phyloP scores from a whole-genome alignment of 2,329 filamentous ascomycete species.

The Fusarium sp. region DNA sequence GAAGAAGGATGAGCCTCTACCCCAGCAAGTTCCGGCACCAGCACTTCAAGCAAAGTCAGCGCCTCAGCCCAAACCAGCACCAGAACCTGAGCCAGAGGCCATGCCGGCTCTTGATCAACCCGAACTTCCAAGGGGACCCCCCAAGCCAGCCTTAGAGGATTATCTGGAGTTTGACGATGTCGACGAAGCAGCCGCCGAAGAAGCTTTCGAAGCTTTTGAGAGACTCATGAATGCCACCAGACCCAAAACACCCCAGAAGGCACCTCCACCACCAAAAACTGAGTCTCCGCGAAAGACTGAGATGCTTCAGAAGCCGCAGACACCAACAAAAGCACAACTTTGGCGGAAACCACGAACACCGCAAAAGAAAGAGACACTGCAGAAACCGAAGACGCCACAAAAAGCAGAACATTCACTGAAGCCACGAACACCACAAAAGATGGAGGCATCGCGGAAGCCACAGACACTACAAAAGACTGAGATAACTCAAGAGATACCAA shows the following conservation, averaged over 20 bases:
- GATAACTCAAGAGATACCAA: slow-evolving; percentile 2
- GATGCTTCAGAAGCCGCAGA: not conserved
- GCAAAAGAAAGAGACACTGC: not conserved
- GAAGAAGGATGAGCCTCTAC: not conserved
- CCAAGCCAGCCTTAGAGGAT: not conserved
- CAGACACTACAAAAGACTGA: slow-evolving; percentile 10
- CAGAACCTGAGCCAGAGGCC: not conserved
- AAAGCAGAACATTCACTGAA: not conserved
- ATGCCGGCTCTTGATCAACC: not conserved
- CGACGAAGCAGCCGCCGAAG: slow-evolving; percentile 43
- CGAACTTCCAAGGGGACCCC: not conserved
- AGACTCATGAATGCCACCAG: slow-evolving; percentile 43
- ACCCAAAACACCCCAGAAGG: not conserved
- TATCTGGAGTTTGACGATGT: slow-evolving; percentile 5
- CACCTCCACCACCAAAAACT: rapidly evolving
- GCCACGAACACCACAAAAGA: not conserved
- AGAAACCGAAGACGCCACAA: not conserved
- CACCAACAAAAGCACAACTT: not conserved
- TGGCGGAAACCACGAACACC: not conserved
- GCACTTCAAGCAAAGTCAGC: not conserved
- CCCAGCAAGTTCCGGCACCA: not conserved
- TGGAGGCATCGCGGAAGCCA: not conserved
- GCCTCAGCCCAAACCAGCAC: not conserved
- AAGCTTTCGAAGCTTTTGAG: slow-evolving; percentile 53
- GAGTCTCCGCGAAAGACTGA: not conserved